Percentiles rank a stretch among this genome's conserved stretches.
These are phyloP conservation scores for Diplodia sapinea DNA, from an alignment of 2,329 filamentous ascomycete species.

Conservation along the genomic window DNA sequence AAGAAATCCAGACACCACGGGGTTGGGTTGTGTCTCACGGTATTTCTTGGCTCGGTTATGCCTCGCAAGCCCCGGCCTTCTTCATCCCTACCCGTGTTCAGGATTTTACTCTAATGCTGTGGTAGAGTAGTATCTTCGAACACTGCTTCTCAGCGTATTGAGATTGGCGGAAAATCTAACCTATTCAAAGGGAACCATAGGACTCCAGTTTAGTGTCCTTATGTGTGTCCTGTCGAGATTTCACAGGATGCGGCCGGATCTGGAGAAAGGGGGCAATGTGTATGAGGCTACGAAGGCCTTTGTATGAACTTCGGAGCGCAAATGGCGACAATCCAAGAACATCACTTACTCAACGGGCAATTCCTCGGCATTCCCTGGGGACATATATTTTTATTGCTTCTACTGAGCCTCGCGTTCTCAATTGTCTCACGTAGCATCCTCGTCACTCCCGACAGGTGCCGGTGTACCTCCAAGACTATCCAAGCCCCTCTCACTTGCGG, in stretches of 20 bases:
- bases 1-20: too few relatives aligned
- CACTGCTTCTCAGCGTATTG: neutral
- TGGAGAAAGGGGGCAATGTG: neutral
- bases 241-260: neutral
- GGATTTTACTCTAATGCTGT: neutral
- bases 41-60: neutral
- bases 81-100: neutral
- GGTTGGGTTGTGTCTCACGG: too few relatives aligned
- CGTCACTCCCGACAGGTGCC: constrained; percentile 31
- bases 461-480: constrained; percentile 48
- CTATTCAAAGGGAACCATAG: neutral
- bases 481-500: constrained; percentile 39
- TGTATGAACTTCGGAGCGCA: neutral
- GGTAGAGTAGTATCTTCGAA: neutral
- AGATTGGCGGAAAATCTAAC: neutral
- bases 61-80: neutral
- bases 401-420: neutral
- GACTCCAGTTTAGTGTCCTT: neutral
- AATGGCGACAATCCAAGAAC: neutral
- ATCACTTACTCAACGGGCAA: neutral
- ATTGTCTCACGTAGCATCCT: neutral
- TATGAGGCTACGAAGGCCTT: neutral
- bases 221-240: neutral
- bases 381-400: neutral
- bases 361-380: too few relatives aligned